Conservation (phyloP, 129 eudicot genomes). For the Scalesia atractyloides region DNA sequence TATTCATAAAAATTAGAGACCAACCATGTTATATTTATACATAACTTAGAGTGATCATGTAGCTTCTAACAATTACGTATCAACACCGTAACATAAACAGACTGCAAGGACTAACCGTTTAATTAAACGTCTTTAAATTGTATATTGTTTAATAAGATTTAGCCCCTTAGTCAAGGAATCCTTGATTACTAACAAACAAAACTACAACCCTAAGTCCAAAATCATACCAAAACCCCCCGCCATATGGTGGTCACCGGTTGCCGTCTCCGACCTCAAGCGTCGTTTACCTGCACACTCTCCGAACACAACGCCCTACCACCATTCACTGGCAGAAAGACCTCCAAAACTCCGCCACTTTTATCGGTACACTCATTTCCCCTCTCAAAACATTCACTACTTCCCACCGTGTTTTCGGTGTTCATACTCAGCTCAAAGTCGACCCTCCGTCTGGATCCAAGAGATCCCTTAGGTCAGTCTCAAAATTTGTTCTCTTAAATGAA, state of each 20-base stretch:
- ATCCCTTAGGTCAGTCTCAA: slow-evolving; percentile 28
- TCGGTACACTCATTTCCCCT: slow-evolving; percentile 51
- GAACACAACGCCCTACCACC: slow-evolving; percentile 58
- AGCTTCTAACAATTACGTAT: too few relatives aligned
- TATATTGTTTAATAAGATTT: too few relatives aligned
- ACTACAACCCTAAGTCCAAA: too few relatives aligned
- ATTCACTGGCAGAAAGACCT: slow-evolving; percentile 28
- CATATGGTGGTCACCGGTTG: slow-evolving; percentile 19
- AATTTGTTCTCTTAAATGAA: neutral
- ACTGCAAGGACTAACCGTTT: too few relatives aligned
- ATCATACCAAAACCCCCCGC: too few relatives aligned
- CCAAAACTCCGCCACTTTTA: slow-evolving; percentile 56
- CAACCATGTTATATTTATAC: too few relatives aligned
- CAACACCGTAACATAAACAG: too few relatives aligned
- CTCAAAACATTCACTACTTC: neutral
- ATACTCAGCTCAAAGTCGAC: slow-evolving; percentile 42
- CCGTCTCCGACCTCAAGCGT: slow-evolving; percentile 36
- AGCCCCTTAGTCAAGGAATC: too few relatives aligned
- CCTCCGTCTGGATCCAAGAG: slow-evolving; percentile 29
- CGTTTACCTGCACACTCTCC: slow-evolving; percentile 52
- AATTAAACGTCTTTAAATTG: too few relatives aligned
- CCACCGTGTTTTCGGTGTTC: slow-evolving; percentile 26
- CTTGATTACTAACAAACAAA: too few relatives aligned
- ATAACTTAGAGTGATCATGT: too few relatives aligned
- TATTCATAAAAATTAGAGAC: too few relatives aligned